Base-by-base conservation (phyloP, 2,329 filamentous ascomycete genomes). In the Sporothrix curviconia region DNA sequence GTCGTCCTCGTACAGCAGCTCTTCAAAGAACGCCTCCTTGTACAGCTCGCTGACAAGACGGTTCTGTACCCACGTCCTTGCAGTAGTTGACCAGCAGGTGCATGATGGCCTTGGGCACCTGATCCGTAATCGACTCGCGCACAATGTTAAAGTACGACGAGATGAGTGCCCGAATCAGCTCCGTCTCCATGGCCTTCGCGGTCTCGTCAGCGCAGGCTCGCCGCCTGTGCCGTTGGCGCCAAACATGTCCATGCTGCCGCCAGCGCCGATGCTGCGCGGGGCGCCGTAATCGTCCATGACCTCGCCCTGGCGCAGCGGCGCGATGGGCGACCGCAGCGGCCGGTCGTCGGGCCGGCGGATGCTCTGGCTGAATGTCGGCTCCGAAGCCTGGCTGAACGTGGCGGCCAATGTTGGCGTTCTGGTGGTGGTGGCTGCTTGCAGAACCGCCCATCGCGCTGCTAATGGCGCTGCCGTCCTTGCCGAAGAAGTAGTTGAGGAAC, bases 121-220 rank as follows among this genome's bases (percentile, higher is more conserved):
- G 92, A 70, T 99, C 94, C 44, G 92, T 92, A 66, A 96, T 96
- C n/a, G 90, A 92, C 74, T 99, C 94, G 62, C 94, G 89, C 47
- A 99, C 94, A 67, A 99, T 99, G 72, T 96, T 95, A 79, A 99
- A 99, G 78, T 99, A 99, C 1, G 92, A 96, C 32, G 90, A 95
- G 71, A 99, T 99, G 57, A 99, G 83, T 47, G 92, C 89, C 47
- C 92, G 88, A 70, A 99, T 99, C 40, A 99, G 84, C 73, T 99
- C 94, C 9, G 94, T 97, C 75, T 99, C 94, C 77, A 99, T 89
- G 44, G 91, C 89, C 75, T n/a, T 99, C 94, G 54, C 94, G 89
- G 65, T 99, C 94, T n/a, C 1, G 92, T 96, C 66, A 99, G 82
- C 57, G 90, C 90, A 34, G 91, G 91, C 68, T 95, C 91, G 60